Base-by-base conservation (phyloP, 2,329 filamentous ascomycete genomes). In the Akanthomyces lecanii region DNA sequence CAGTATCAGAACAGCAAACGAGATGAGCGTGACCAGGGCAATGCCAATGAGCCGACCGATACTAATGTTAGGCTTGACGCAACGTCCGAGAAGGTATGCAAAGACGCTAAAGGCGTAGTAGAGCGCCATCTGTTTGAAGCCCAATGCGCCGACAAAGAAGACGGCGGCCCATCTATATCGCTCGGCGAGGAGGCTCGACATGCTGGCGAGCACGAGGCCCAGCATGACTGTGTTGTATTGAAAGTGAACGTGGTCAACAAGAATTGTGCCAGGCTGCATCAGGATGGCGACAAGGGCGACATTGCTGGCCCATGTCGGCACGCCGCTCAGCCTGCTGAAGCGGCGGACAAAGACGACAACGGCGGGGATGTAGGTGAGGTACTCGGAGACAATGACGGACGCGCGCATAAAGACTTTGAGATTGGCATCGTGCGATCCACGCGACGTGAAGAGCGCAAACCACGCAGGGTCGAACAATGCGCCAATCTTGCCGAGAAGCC, bases 211-310 rank as follows among this genome's bases (percentile, higher is more conserved):
- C 11, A 95, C 87, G 54, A 98, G 85, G 2, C 96, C 95, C 18
- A 99, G 86, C 95, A 99, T 99, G 57, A 99, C 93, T 0, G 93
- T 96, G 74, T 99, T 99, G 77, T 97, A 99, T 77, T 99, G 95
- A 74, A 99, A 99, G 72, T 89, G 95, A 7, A 94, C 90, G 72
- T 99, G 94, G 73, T 99, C 95, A 69, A 99, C 90, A 33, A 99
- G 85, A 44, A 98, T 92, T 0, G 88, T 91, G 4, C 87, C 87
- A 1, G 95, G 95, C 73, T 98, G 95, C 86, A 99, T 89, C 33
- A 99, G 81, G 65, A 99, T 89, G 1, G 93, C 95, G 14, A 91
- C 89, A 30, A 99, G 84, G 0, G 95, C 92, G 66, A 98, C 87
- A 10, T 90, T 90, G 59, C 88, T 84, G 54, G 91, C 90, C 91